Evolutionary conservation across 2,329 filamentous ascomycete genomes (phyloP).

Genomic region (Calonectria hawksworthii): DNA sequence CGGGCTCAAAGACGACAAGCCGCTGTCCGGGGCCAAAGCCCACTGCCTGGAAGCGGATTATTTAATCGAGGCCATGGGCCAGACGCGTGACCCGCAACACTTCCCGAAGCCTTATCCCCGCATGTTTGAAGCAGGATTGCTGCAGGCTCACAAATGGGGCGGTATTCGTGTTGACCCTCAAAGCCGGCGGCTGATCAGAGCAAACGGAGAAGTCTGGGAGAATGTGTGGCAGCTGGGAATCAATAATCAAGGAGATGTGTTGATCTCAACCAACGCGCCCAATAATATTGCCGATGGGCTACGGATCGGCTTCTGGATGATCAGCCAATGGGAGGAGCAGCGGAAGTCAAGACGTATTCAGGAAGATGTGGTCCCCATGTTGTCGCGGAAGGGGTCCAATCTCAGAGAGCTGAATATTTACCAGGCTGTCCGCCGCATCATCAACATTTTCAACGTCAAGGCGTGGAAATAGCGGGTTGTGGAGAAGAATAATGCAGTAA

Average conservation of each 20-base stretch:
- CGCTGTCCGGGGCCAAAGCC: not conserved
- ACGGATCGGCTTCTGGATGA: not conserved
- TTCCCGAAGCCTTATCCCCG: not conserved
- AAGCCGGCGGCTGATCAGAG: not conserved
- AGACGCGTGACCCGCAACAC: not conserved
- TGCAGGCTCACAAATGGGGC: not conserved
- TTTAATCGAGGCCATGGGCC: constrained; percentile 1
- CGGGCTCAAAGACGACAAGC: not conserved
- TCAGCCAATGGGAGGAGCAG: not conserved
- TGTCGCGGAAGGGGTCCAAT: not conserved
- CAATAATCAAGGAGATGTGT: not conserved
- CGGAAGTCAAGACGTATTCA: not conserved
- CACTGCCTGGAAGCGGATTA: not conserved
- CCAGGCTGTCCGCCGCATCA: not conserved
- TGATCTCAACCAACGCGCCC: not conserved
- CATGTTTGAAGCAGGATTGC: not conserved
- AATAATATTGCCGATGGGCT: constrained; percentile 1
- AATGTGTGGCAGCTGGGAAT: constrained; percentile 1
- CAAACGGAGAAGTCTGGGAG: not conserved
- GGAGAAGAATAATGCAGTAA: not conserved
- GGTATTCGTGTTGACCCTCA: not conserved
- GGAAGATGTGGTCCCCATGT: not conserved
- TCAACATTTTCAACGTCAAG: not conserved
- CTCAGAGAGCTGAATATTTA: not conserved
- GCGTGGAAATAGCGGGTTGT: not conserved